Conservation (phyloP, 192 early-diverging fungal genomes). For the Coemansia sp. region DNA sequence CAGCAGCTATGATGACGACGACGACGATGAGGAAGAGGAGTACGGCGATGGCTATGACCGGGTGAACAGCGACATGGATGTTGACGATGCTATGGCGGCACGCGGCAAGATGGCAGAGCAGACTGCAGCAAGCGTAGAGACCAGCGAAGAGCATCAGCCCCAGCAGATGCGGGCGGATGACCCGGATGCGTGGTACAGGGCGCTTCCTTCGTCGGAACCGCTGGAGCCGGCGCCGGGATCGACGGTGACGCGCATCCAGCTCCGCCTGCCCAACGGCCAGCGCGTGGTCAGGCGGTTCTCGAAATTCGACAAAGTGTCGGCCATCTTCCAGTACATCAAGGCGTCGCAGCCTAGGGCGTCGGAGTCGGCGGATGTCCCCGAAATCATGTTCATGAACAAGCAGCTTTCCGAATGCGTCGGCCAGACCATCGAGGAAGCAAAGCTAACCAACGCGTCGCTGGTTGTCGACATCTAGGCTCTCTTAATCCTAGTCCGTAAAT, state of each 20-base stretch:
- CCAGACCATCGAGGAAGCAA: slow-evolving; percentile 73
- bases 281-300: slow-evolving; percentile 75
- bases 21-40: slow-evolving; percentile 14
- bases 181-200: slow-evolving; percentile 39
- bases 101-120: slow-evolving; percentile 21
- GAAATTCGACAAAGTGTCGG: slow-evolving; percentile 69
- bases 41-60: slow-evolving; percentile 31
- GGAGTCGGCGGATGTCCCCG: slow-evolving; percentile 51
- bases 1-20: slow-evolving; percentile 21
- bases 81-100: slow-evolving; percentile 22
- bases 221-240: slow-evolving; percentile 55
- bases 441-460: slow-evolving; percentile 63
- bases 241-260: slow-evolving; percentile 74
- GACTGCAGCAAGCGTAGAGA: not conserved
- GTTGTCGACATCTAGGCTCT: slow-evolving; percentile 37
- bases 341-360: slow-evolving; percentile 62
- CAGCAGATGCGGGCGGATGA: not conserved
- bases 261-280: slow-evolving; percentile 79
- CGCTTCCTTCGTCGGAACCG: slow-evolving; percentile 21
- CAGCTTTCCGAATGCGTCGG: slow-evolving; percentile 65
- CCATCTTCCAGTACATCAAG: slow-evolving; percentile 86
- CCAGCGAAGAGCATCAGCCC: not conserved
- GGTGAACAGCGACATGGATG: slow-evolving; percentile 36
- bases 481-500: too few species aligned
- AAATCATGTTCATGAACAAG: slow-evolving; percentile 69